Evolutionary conservation across 768 basidiomycete genomes (phyloP).

Genomic region (Thelephora aurantiotincta): DNA sequence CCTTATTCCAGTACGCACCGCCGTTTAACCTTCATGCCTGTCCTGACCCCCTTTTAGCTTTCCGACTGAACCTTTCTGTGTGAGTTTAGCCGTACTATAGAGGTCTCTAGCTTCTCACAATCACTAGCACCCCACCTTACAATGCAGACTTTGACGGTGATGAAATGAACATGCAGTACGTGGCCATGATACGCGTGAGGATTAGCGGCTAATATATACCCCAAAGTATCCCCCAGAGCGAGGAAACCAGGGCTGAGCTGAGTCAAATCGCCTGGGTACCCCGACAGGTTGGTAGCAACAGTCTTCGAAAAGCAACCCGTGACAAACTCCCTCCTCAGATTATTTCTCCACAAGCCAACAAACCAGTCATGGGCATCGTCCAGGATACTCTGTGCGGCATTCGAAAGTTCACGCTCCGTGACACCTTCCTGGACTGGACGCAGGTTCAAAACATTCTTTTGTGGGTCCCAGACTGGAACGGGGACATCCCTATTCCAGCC

Average conservation of each 20-base stretch:
- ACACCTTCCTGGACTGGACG: slow-evolving; percentile 91
- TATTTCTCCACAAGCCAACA: slow-evolving; percentile 98
- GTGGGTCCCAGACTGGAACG: slow-evolving; percentile 98
- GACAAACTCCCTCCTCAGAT: slow-evolving; percentile 39
- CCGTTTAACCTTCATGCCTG: background rate
- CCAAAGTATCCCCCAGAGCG: slow-evolving; percentile 85
- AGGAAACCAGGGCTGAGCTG: slow-evolving; percentile 96
- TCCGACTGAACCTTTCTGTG: slow-evolving; percentile 97
- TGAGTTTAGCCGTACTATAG: slow-evolving; percentile 28
- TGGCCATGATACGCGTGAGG: slow-evolving; percentile 10
- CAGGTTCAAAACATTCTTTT: slow-evolving; percentile 94
- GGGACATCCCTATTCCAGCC: slow-evolving; percentile 78
- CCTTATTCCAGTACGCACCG: slow-evolving; percentile 78
- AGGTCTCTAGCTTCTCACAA: slow-evolving; percentile 12
- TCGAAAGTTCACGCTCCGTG: slow-evolving; percentile 92
- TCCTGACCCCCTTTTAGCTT: slow-evolving; percentile 40
- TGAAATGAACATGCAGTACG: slow-evolving; percentile 99
- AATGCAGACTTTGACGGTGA: slow-evolving; percentile 99
- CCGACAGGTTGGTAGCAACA: slow-evolving; percentile 49
- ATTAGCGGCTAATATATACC: slow-evolving; percentile 4
- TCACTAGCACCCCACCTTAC: slow-evolving; percentile 78
- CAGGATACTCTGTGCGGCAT: slow-evolving; percentile 98
- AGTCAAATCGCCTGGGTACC: slow-evolving; percentile 98
- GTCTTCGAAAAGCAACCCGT: background rate
- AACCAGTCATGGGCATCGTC: slow-evolving; percentile 99